A percentile compares a stretch with the other conserved stretches of the same genome.
phyloP scores from a whole-genome alignment of 2,329 filamentous ascomycete species.

The Parastagonospora nodorum region DNA sequence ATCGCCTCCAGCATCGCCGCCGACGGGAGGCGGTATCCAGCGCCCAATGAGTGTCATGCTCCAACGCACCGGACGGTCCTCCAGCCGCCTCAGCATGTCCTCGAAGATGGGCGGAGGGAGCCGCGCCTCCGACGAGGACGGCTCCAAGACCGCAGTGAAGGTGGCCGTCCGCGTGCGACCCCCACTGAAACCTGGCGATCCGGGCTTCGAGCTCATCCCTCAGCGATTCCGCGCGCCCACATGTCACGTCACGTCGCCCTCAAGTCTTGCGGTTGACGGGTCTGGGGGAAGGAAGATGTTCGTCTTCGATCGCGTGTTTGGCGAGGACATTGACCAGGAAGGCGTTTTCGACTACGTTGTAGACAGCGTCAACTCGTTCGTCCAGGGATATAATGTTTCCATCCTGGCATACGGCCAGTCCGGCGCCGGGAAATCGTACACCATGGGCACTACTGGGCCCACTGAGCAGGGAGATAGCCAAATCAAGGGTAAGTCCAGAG shows the following conservation, averaged over 20 bases:
- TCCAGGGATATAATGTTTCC: slow-evolving; percentile 98
- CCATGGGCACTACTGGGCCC: slow-evolving; percentile 95
- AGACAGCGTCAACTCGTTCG: slow-evolving; percentile 87
- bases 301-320: slow-evolving; percentile 94
- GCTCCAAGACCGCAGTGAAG: slow-evolving; percentile 75
- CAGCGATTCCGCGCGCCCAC: slow-evolving; percentile 93
- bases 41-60: slow-evolving; percentile 79
- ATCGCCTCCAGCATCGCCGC: slow-evolving; percentile 46
- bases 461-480: slow-evolving; percentile 72
- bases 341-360: slow-evolving; percentile 93
- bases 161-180: slow-evolving; percentile 91
- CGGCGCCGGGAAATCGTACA: slow-evolving; percentile 96
- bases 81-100: slow-evolving; percentile 82
- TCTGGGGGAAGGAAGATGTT: slow-evolving; percentile 93
- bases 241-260: slow-evolving; percentile 85
- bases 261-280: slow-evolving; percentile 85
- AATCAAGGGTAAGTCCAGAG: slow-evolving; percentile 72
- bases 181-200: slow-evolving; percentile 79
- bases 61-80: slow-evolving; percentile 71
- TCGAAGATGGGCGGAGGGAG: slow-evolving; percentile 77
- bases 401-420: slow-evolving; percentile 97
- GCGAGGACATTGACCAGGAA: slow-evolving; percentile 80
- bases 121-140: slow-evolving; percentile 84
- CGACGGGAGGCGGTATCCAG: slow-evolving; percentile 56
- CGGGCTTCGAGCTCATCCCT: slow-evolving; percentile 92